These are phyloP conservation scores for Rhododendron williamsianum DNA, from an alignment of 148 eudicot species.

Conservation along the genomic window DNA sequence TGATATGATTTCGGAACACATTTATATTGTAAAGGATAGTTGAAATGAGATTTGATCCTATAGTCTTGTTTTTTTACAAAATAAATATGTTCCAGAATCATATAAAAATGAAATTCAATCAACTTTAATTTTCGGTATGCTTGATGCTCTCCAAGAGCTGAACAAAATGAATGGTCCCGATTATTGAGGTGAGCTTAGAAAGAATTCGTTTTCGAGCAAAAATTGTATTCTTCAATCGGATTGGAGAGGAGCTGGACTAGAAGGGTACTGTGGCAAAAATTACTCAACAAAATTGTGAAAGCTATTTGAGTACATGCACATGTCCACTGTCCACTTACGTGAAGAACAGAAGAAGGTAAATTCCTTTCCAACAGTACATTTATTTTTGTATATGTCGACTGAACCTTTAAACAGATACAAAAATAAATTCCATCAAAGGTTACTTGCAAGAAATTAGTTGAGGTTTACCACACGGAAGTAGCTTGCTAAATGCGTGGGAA, in stretches of 20 bases:
- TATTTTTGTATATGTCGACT: too few relatives aligned
- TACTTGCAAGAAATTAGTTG: neutral
- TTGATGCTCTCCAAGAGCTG: neutral
- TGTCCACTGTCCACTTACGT: neutral
- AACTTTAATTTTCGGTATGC: too few relatives aligned
- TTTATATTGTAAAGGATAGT: too few relatives aligned
- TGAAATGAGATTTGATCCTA: too few relatives aligned
- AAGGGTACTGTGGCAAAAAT: too few relatives aligned
- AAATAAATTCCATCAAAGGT: neutral
- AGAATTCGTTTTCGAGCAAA: too few relatives aligned
- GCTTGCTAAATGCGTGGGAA: neutral
- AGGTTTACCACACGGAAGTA: neutral
- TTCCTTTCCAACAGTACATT: neutral
- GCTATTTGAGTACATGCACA: neutral
- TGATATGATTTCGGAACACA: neutral
- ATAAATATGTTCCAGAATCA: too few relatives aligned
- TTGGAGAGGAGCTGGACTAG: neutral
- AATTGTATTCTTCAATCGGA: too few relatives aligned
- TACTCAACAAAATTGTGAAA: too few relatives aligned
- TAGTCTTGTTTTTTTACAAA: neutral
- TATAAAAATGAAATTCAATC: neutral
- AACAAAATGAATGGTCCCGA: neutral
- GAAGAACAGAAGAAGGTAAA: too few relatives aligned
- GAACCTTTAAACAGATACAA: neutral
- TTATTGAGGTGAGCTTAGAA: neutral